phyloP scores from a whole-genome alignment of 2,329 filamentous ascomycete genomes.

The Rutstroemia sp. region DNA sequence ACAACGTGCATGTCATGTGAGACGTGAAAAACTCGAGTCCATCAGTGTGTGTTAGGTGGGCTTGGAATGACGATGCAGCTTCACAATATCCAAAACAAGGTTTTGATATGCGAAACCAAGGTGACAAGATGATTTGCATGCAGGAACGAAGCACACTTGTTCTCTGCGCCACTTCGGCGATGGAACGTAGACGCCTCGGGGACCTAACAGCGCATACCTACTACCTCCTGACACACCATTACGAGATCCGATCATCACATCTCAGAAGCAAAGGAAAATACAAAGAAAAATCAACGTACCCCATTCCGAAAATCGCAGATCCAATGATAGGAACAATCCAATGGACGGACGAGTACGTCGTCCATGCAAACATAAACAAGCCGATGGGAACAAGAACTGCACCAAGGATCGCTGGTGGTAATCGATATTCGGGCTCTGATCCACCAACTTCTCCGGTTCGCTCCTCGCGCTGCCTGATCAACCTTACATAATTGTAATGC shows the following conservation, averaged over 20 bases:
- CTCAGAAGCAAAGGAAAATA: conserved; percentile 14
- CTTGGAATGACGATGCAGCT: not conserved
- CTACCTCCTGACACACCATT: not conserved
- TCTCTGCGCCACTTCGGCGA: conserved; percentile 6
- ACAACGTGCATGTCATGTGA: conserved; percentile 18
- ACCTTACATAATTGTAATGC: conserved; percentile 49
- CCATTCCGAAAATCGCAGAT: conserved; percentile 61
- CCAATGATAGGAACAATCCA: conserved; percentile 73
- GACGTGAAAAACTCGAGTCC: conserved; percentile 5
- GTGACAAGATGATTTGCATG: conserved; percentile 7
- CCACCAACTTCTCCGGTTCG: conserved; percentile 35
- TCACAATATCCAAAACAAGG: conserved; percentile 7
- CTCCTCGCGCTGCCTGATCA: conserved; percentile 44
- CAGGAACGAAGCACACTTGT: conserved; percentile 5
- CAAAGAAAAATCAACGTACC: conserved; percentile 41
- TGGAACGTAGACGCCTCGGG: conserved; percentile 8
- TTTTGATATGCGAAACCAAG: not conserved
- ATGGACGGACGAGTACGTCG: conserved; percentile 64
- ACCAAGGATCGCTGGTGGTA: conserved; percentile 70
- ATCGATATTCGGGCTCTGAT: conserved; percentile 79
- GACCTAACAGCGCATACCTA: conserved; percentile 3
- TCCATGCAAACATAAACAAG: conserved; percentile 87
- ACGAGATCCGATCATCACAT: not conserved
- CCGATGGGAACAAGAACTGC: conserved; percentile 70
- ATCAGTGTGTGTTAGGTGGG: not conserved